Evolutionary conservation across 345 rosid species (phyloP).

Genomic region (Abelmoschus esculentus): DNA sequence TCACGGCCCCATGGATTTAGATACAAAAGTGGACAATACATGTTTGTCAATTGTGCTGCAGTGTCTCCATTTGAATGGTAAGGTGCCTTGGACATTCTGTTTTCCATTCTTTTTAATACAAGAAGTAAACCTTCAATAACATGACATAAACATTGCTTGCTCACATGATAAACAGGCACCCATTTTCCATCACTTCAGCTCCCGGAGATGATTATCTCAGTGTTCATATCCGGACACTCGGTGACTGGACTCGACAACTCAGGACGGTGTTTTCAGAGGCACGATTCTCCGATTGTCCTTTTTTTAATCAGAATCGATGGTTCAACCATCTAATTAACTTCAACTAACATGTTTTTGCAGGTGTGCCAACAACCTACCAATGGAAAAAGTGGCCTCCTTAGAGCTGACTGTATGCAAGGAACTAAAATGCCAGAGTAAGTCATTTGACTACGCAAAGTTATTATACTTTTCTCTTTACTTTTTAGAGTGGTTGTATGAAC

Average conservation of each 20-base stretch:
- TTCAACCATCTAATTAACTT: neutral
- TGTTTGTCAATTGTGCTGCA: conserved; percentile 74
- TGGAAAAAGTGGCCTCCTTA: conserved; percentile 61
- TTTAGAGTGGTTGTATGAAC: neutral
- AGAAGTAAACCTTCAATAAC: neutral
- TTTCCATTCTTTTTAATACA: no score
- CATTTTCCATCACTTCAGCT: conserved; percentile 80
- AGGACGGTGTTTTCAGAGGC: conserved; percentile 62
- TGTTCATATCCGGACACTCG: conserved; percentile 62
- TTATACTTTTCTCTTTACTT: neutral
- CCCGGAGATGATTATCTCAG: conserved; percentile 73
- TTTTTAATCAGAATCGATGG: neutral
- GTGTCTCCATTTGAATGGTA: conserved; percentile 87
- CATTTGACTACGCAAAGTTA: neutral
- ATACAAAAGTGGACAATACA: conserved; percentile 84
- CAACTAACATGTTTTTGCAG: conserved; percentile 24
- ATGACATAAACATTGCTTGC: neutral
- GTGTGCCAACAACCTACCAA: conserved; percentile 49
- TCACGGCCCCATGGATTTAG: conserved; percentile 67
- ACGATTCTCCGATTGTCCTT: neutral
- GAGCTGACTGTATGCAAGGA: conserved; percentile 59
- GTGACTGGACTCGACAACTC: conserved; percentile 78
- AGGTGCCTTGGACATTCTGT: neutral
- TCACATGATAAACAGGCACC: conserved; percentile 47
- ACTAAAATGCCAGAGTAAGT: conserved; percentile 44